Base-by-base conservation (phyloP, 176 grass and related monocot genomes). In the Oryza rufipogon region DNA sequence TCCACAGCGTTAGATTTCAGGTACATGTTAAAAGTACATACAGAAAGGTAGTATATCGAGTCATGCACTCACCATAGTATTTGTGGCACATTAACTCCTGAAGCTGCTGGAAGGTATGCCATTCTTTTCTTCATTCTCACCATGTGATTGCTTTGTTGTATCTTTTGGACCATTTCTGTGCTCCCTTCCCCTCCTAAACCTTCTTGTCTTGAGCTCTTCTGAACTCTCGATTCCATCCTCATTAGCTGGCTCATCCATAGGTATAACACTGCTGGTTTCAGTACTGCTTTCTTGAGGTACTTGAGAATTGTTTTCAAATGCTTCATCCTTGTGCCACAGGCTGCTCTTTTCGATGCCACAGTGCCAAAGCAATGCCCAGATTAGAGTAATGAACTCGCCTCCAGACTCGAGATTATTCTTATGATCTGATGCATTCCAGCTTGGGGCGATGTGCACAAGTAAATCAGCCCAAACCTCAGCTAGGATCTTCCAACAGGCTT, bases 271-370 rank as follows among this genome's bases (percentile, higher is more conserved):
- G 17, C 6, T 38, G 16, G 17, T 69, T 36, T 69, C 33, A 4
- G 2, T 20, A 19, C 32, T 39, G 7, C 23, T 69, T 4, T 39
- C 67, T 16, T 11, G 38, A 71, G 45, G 45, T 13, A 2, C 45
- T 47, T 47, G 45, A 34, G 28, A 26, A 26, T 26, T 26, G 26
- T 26, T 26, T 9, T 67, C 26, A 67, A 6, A 33, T 3, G 3
- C 69, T 71, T 71, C 38, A 45, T 23, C 20, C 11, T 48, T 75
- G 15, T 67, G 60, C 71, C 71, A 75, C 61, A 84, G 1, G 4
- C 1, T 41, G 9, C 44, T 75, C 71, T 84, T 84, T 45, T 84
- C 61, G 0, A 84, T 84, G 7, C 81, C 81, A 12, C 81, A 84
- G 45, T 84, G 71, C 19, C 60, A 48, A 17, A 67, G 45, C 8